Conservation (phyloP, 805 yeast genomes). For the Wickerhamiella siamensis region DNA sequence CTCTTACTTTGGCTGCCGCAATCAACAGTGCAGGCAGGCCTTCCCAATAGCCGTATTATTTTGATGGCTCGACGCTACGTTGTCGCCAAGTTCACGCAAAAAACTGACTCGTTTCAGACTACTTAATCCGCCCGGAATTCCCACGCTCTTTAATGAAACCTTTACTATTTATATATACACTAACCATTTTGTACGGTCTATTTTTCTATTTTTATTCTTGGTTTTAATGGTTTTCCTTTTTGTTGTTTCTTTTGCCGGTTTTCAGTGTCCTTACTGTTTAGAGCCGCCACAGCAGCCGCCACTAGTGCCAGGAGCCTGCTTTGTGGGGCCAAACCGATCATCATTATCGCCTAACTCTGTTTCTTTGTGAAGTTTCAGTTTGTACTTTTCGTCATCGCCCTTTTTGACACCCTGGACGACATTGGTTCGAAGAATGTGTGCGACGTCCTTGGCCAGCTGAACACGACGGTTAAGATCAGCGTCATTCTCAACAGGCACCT, state of each 20-base stretch:
- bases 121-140: too few relatives aligned
- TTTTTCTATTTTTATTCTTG: not conserved
- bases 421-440: conserved; percentile 51
- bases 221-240: too few relatives aligned
- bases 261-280: not conserved
- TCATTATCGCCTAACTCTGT: conserved; percentile 91
- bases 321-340: conserved; percentile 7
- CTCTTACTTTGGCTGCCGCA: not conserved
- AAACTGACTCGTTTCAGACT: too few relatives aligned
- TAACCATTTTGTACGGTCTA: too few relatives aligned
- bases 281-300: conserved; percentile 13
- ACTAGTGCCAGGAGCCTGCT: not conserved
- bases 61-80: too few relatives aligned
- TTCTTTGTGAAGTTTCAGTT: conserved; percentile 58
- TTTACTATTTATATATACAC: too few relatives aligned
- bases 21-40: not conserved
- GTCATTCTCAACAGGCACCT: conserved; percentile 7
- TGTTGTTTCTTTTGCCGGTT: not conserved
- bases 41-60: too few relatives aligned
- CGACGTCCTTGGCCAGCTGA: conserved; percentile 51
- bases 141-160: too few relatives aligned
- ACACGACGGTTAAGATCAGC: conserved; percentile 35
- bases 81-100: too few relatives aligned
- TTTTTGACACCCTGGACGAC: conserved; percentile 61
- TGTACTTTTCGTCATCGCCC: conserved; percentile 18